Conservation (phyloP, 2,329 filamentous ascomycete genomes). For the Diaporthe caulivora region DNA sequence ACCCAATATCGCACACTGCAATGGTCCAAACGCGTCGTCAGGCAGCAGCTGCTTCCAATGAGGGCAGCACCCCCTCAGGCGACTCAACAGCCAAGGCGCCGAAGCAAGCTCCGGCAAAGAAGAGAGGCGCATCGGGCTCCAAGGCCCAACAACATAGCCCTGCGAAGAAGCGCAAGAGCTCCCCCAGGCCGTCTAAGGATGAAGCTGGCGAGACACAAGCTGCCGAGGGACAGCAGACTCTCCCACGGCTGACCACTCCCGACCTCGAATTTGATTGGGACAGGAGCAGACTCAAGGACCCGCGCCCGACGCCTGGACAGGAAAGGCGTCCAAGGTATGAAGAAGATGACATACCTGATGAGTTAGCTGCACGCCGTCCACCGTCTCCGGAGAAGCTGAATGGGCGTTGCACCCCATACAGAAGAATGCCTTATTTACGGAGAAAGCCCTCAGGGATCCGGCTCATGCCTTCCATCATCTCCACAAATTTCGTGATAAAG, state of each 20-base stretch:
- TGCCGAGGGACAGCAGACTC: not conserved
- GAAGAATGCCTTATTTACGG: not conserved
- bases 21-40: slow-evolving; percentile 4
- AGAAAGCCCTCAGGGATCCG: not conserved
- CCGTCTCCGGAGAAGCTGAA: slow-evolving; percentile 36
- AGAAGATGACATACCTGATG: slow-evolving; percentile 18
- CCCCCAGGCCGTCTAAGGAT: not conserved
- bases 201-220: not conserved
- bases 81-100: not conserved
- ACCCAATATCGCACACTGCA: too few species aligned
- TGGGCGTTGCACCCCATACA: slow-evolving; percentile 40
- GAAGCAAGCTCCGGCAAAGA: slow-evolving; percentile 9
- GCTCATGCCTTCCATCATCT: not conserved
- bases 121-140: slow-evolving; percentile 15
- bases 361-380: slow-evolving; percentile 39
- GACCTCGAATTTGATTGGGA: slow-evolving; percentile 46
- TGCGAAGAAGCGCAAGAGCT: slow-evolving; percentile 19
- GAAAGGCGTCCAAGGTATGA: slow-evolving; percentile 40
- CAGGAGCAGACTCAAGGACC: slow-evolving; percentile 43
- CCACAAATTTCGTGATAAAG: not conserved
- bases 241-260: slow-evolving; percentile 42
- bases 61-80: not conserved
- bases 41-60: not conserved
- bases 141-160: not conserved
- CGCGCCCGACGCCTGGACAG: slow-evolving; percentile 44